Evolutionary conservation across 2,329 filamentous ascomycete species (phyloP).

Genomic region (Ophiosphaerella korrae): DNA sequence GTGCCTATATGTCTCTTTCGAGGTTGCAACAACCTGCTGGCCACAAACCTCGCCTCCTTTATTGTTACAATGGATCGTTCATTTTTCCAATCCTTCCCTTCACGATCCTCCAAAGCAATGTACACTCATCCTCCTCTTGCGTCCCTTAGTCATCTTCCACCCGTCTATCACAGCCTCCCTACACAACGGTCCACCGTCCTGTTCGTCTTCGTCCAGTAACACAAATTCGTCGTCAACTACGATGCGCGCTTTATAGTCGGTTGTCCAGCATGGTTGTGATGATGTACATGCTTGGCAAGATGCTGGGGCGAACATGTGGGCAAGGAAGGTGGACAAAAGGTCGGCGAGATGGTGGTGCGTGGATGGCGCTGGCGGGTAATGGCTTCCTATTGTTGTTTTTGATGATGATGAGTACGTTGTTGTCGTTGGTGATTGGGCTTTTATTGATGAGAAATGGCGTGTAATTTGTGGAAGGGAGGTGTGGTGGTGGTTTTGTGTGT

Average conservation of each 20-base stretch:
- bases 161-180: slow-evolving; percentile 26
- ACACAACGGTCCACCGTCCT: slow-evolving; percentile 28
- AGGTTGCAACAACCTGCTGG: no score
- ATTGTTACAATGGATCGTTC: background rate
- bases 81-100: background rate
- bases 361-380: slow-evolving; percentile 3
- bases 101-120: slow-evolving; percentile 7
- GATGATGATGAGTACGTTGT: background rate
- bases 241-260: slow-evolving; percentile 2
- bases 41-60: background rate
- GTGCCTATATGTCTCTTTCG: no score
- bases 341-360: slow-evolving; percentile 14
- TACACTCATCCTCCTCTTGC: slow-evolving; percentile 16
- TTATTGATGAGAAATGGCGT: background rate
- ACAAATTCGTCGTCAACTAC: slow-evolving; percentile 20
- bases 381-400: background rate
- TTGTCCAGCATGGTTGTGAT: slow-evolving; percentile 7
- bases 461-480: background rate
- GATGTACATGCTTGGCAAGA: slow-evolving; percentile 18
- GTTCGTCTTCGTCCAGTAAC: slow-evolving; percentile 14
- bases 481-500: background rate
- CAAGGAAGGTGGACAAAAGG: slow-evolving; percentile 16
- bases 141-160: slow-evolving; percentile 16
- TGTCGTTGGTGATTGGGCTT: background rate
- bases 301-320: slow-evolving; percentile 20